Base-by-base conservation (phyloP, 2,329 filamentous ascomycete genomes). In the Dactylellina drechsleri region DNA sequence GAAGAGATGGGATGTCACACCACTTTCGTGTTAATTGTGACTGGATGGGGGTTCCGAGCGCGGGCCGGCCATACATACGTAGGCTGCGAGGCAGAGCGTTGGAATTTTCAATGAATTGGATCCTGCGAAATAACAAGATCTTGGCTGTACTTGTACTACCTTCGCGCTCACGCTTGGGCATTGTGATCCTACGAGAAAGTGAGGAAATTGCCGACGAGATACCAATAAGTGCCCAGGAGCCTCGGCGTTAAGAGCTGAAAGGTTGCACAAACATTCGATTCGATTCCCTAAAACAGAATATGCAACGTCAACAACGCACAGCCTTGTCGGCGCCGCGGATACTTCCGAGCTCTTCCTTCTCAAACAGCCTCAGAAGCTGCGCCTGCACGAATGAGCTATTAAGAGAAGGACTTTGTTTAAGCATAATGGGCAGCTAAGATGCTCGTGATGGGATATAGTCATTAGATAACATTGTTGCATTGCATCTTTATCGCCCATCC, bases 141-240 rank as follows among this genome's bases (percentile, higher is more conserved):
- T 31, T 58, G 23, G 40, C 8, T 28, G 43, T 47, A 23, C 40
- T 43, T 58, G 54, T 58, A 16, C 43, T 45, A 58, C 54, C 13
- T 26, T 16, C 43, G 16, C 54, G n/a, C 23, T 28, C 18, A 40
- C 54, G 54, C 6, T 56, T 31, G 18, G 23, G 36, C 36, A 58
- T 28, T n/a, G 1, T 23, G 36, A 58, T 52, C 47, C 47, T 8
- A 7, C 47, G 2, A 36, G 2, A 52, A 12, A 8, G 47, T 52
- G 18, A 20, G 20, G 10, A 13, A 52, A 52, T 12, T 52, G 47
- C 47, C 47, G 47, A 52, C 47, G 16, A 23, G 47, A 5, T n/a
- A 18, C 13, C 13, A 6, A 47, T 18, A 47, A 6, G 16, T 47
- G 31, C 31, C 31, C 31, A 47, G 13, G 16, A 13, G 43, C 43